Evolutionary conservation across 768 basidiomycete genomes (phyloP).

Genomic region (Saitozyma sp.): DNA sequence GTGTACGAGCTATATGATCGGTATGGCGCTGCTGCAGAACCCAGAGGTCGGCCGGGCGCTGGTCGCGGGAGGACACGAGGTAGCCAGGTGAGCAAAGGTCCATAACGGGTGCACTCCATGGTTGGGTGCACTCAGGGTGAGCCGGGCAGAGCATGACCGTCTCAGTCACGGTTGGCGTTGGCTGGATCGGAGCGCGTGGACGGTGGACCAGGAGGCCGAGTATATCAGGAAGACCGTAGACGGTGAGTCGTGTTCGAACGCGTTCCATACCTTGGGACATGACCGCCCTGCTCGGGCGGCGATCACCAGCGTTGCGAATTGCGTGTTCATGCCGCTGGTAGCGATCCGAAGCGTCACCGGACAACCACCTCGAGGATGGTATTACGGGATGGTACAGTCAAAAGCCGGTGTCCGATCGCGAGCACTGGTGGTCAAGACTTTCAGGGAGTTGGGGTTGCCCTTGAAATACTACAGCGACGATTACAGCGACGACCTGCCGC

Average conservation of each 20-base stretch:
- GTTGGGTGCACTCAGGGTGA: too few species aligned
- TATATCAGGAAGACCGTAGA: slow-evolving; percentile 31
- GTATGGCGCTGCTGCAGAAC: slow-evolving; percentile 26
- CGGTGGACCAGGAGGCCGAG: slow-evolving; percentile 32
- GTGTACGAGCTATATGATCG: slow-evolving; percentile 35
- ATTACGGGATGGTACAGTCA: slow-evolving; percentile 42
- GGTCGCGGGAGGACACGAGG: slow-evolving; percentile 33
- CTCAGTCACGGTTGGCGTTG: slow-evolving; percentile 43
- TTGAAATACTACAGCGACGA: slow-evolving; percentile 35
- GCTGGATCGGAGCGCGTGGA: slow-evolving; percentile 27
- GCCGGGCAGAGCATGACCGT: background rate
- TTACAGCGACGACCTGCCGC: slow-evolving; percentile 41
- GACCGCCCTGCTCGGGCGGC: too few species aligned
- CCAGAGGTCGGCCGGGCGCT: slow-evolving; percentile 23
- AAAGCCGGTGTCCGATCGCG: slow-evolving; percentile 33
- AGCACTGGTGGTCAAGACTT: slow-evolving; percentile 34
- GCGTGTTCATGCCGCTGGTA: background rate
- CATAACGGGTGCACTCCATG: too few species aligned
- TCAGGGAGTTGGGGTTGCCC: slow-evolving; percentile 34
- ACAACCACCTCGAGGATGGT: slow-evolving; percentile 30
- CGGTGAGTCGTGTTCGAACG: slow-evolving; percentile 10
- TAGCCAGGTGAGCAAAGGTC: slow-evolving; percentile 24
- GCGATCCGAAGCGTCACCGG: slow-evolving; percentile 22
- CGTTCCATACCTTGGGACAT: too few species aligned
- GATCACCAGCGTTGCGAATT: too few species aligned